Evolutionary conservation across 352 stramenopile genomes (phyloP).

Genomic region (Chrysophaeum taylorii): DNA sequence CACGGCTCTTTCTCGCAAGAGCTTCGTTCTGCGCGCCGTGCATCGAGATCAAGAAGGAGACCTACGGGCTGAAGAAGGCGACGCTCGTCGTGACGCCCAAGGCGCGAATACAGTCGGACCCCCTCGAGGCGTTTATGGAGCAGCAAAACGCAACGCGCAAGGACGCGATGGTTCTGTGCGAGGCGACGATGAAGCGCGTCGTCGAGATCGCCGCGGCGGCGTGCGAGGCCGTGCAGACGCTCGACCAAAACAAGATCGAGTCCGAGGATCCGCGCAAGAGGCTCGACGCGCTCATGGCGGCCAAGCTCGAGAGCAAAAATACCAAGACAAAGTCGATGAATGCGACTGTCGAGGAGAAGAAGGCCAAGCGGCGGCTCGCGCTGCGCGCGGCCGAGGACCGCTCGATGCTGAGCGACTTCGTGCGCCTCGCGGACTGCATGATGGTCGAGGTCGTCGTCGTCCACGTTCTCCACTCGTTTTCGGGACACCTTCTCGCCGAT

Average conservation of each 20-base stretch:
- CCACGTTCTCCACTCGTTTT: slow-evolving; percentile 29
- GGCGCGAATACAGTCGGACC: background rate
- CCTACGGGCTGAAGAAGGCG: slow-evolving; percentile 20
- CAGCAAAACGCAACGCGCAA: slow-evolving; percentile 67
- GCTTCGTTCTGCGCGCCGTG: slow-evolving; percentile 60
- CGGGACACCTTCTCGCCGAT: slow-evolving; percentile 57
- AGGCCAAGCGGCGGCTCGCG: slow-evolving; percentile 71
- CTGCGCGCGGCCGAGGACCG: slow-evolving; percentile 69
- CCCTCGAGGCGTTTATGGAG: slow-evolving; percentile 58
- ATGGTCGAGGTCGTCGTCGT: slow-evolving; percentile 74
- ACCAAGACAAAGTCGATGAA: background rate
- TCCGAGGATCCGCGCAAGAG: slow-evolving; percentile 31
- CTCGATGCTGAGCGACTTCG: slow-evolving; percentile 76
- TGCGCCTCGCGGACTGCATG: slow-evolving; percentile 81
- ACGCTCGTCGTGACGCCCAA: background rate
- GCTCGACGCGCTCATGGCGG: slow-evolving; percentile 35
- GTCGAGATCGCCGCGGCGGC: slow-evolving; percentile 72
- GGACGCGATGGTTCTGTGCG: slow-evolving; percentile 74
- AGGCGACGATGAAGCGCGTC: slow-evolving; percentile 74
- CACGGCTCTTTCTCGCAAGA: slow-evolving; percentile 72
- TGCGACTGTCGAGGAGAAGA: slow-evolving; percentile 53
- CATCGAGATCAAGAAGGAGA: slow-evolving; percentile 64
- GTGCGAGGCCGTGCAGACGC: slow-evolving; percentile 71
- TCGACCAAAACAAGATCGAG: slow-evolving; percentile 43
- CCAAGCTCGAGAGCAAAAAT: background rate